These are phyloP conservation scores for Arthrobotrys entomopaga DNA, from an alignment of 2,329 filamentous ascomycete species.

Conservation along the genomic window DNA sequence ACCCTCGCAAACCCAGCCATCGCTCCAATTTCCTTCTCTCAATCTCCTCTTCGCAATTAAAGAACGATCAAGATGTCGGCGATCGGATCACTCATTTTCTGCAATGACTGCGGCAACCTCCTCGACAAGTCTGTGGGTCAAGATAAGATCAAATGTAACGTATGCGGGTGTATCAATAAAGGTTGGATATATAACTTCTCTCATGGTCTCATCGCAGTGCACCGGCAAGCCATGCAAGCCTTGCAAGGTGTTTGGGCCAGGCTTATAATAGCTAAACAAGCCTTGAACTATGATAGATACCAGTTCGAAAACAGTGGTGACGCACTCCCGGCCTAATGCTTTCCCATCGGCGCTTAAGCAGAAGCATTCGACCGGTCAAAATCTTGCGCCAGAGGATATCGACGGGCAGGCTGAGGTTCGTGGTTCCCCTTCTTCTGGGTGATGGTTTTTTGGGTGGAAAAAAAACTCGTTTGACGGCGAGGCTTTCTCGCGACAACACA, in stretches of 20 bases:
- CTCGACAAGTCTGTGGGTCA: conserved; percentile 82
- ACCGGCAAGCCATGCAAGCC: no score
- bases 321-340: conserved; percentile 84
- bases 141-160: conserved; percentile 80
- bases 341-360: conserved; percentile 90
- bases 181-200: conserved; percentile 66
- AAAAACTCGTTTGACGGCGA: not conserved
- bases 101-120: conserved; percentile 89
- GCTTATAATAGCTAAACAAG: conserved; percentile 5
- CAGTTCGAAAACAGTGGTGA: conserved; percentile 78
- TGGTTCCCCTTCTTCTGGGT: conserved; percentile 11
- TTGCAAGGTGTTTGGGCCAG: not conserved
- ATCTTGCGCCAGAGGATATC: conserved; percentile 79
- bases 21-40: conserved; percentile 2
- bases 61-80: conserved; percentile 74
- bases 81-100: conserved; percentile 91
- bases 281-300: conserved; percentile 68
- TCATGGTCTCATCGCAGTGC: no score
- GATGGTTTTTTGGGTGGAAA: not conserved
- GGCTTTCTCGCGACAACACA: not conserved
- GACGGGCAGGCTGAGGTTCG: conserved; percentile 72
- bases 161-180: conserved; percentile 85
- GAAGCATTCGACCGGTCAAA: conserved; percentile 86
- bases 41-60: not conserved
- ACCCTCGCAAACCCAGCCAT: not conserved